phyloP scores from a whole-genome alignment of 2,329 filamentous ascomycete genomes.

The Mycocentrospora acerina region DNA sequence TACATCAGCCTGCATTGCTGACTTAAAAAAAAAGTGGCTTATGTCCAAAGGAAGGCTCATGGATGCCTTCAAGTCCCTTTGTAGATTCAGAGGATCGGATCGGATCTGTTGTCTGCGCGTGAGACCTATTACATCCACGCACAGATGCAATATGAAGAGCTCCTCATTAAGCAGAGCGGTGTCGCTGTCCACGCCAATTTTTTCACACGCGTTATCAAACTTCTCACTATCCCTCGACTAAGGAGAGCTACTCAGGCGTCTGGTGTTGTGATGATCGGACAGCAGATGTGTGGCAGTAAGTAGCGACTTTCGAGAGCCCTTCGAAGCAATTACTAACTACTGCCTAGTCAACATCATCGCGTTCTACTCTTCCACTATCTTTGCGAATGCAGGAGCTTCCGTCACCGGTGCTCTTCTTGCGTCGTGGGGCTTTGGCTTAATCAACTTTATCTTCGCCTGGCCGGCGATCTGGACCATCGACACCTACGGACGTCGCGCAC shows the following conservation, averaged over 20 bases:
- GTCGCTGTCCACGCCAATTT: no score
- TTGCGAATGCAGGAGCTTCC: slow-evolving; percentile 55
- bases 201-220: slow-evolving; percentile 49
- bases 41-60: no score
- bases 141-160: slow-evolving; percentile 31
- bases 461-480: slow-evolving; percentile 77
- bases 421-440: slow-evolving; percentile 18
- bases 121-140: slow-evolving; percentile 46
- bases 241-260: slow-evolving; percentile 72
- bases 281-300: slow-evolving; percentile 37
- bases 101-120: no score
- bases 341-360: slow-evolving; percentile 61
- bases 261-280: slow-evolving; percentile 62
- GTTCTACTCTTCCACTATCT: slow-evolving; percentile 70
- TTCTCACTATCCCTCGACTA: slow-evolving; percentile 67
- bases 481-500: slow-evolving; percentile 71
- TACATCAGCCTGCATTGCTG: no score
- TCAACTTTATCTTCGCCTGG: slow-evolving; percentile 39
- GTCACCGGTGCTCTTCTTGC: slow-evolving; percentile 15
- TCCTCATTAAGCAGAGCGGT: slow-evolving; percentile 22
- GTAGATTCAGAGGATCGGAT: no score
- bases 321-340: background rate
- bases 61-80: no score
- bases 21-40: no score
- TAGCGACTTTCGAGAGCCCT: background rate